Conservation (phyloP, 2,329 filamentous ascomycete species). For the Mycocentrospora acerina region DNA sequence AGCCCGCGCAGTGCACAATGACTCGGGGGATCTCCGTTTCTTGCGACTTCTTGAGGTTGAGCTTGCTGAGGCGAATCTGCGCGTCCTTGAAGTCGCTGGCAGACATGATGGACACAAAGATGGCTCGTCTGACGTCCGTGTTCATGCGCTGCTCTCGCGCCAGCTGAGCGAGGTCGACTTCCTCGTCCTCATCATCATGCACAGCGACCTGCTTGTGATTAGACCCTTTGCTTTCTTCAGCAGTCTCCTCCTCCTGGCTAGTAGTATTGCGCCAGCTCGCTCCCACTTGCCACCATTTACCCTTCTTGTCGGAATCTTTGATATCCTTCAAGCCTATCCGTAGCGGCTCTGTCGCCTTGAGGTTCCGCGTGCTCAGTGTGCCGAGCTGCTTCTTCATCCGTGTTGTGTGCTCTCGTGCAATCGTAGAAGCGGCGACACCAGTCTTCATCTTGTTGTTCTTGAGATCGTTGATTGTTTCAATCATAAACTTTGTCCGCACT, state of each 20-base stretch:
- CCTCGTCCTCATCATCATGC: slow-evolving; percentile 29
- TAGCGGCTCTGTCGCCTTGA: slow-evolving; percentile 78
- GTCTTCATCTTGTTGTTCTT: slow-evolving; percentile 92
- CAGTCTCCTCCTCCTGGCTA: slow-evolving; percentile 40
- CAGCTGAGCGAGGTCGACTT: slow-evolving; percentile 69
- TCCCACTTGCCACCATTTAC: slow-evolving; percentile 98
- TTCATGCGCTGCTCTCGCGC: slow-evolving; percentile 83
- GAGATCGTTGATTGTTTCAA: slow-evolving; percentile 90
- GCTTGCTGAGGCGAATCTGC: slow-evolving; percentile 73
- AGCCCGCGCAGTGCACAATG: slow-evolving; percentile 80
- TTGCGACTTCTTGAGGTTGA: slow-evolving; percentile 82
- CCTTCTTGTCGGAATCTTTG: slow-evolving; percentile 77
- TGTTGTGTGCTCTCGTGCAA: slow-evolving; percentile 78
- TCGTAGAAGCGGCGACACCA: slow-evolving; percentile 66
- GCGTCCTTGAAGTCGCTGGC: slow-evolving; percentile 83
- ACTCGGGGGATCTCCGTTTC: slow-evolving; percentile 85
- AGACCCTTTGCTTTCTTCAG: slow-evolving; percentile 38
- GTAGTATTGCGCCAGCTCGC: slow-evolving; percentile 72
- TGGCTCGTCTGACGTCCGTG: slow-evolving; percentile 81
- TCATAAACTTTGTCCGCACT: slow-evolving; percentile 93
- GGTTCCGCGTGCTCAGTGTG: slow-evolving; percentile 66
- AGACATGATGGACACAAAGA: slow-evolving; percentile 89
- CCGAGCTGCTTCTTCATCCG: slow-evolving; percentile 88
- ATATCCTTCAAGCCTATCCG: slow-evolving; percentile 82
- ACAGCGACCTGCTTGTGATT: slow-evolving; percentile 6